Evolutionary conservation across 805 yeast species (phyloP).

Genomic region (Tetrapisispora iriomotensis): DNA sequence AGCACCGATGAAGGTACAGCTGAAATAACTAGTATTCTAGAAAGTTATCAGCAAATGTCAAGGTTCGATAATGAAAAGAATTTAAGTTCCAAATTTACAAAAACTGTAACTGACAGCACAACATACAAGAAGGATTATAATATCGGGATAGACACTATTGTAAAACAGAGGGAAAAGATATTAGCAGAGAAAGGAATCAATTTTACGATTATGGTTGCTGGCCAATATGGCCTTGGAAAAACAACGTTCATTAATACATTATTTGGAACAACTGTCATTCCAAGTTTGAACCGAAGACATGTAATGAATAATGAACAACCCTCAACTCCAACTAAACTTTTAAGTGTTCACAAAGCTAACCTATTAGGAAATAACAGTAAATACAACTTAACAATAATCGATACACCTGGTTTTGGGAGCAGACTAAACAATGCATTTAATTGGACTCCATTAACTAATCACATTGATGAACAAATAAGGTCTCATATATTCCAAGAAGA

Average conservation of each 20-base stretch:
- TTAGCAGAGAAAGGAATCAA: slow-evolving; percentile 51
- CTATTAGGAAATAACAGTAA: slow-evolving; percentile 52
- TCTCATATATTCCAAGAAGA: slow-evolving; percentile 62
- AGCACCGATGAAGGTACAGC: background rate
- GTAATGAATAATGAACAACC: slow-evolving; percentile 31
- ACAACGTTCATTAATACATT: slow-evolving; percentile 74
- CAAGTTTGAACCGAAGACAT: slow-evolving; percentile 33
- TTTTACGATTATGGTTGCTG: slow-evolving; percentile 76
- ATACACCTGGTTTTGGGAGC: slow-evolving; percentile 74
- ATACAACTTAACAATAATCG: slow-evolving; percentile 53
- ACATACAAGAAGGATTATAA: slow-evolving; percentile 1
- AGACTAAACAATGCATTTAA: slow-evolving; percentile 52
- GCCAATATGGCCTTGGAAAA: slow-evolving; percentile 80
- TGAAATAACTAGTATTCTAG: background rate
- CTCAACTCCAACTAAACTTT: slow-evolving; percentile 5
- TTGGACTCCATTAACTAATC: slow-evolving; percentile 61
- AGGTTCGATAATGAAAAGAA: background rate
- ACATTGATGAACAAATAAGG: slow-evolving; percentile 72
- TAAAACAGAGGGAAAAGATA: slow-evolving; percentile 23
- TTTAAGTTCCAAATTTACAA: background rate
- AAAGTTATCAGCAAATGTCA: slow-evolving; percentile 1
- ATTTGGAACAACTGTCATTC: slow-evolving; percentile 39
- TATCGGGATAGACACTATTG: slow-evolving; percentile 24
- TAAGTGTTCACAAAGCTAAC: slow-evolving; percentile 35
- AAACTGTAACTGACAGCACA: background rate